Base-by-base conservation (phyloP, 257 asterid species). In the Lithospermum erythrorhizon region DNA sequence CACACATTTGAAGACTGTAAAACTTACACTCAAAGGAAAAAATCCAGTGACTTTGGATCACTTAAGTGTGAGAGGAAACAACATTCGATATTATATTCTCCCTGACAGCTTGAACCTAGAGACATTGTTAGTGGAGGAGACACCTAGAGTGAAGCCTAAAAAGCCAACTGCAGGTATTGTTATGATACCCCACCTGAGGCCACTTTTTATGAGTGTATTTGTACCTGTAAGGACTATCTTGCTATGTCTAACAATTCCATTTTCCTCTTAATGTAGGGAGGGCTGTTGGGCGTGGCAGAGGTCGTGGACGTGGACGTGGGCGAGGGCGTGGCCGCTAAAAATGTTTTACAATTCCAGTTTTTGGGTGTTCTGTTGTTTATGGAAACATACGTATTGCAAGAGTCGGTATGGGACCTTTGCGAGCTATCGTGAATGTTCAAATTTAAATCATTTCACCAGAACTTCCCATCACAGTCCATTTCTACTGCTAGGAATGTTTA, bases 141-240 rank as follows among this genome's bases (percentile, higher is more conserved):
- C 95, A 17, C 93, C 93, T 37, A 74, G 82, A 74, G 88, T 83
- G 67, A 86, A 86, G 81, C 89, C 95, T 13, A 86, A 86, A 83
- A 83, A 86, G 82, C 85, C 93, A 56, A 84, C 83, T 60, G 89
- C 93, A 45, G 89, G 95, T 83, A 76, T 45, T 48, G 1, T 32
- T 21, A 53, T 14, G 2, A 58, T 25, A 22, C 20, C 32, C 47
- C 21, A 13, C 18, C 18, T 1, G 49, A 41, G 48, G 19, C 57
- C 57, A 24, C 49, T 2, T 53, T 37, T 41, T 13, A 4, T 30
- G 32, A 10, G 67, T 57, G 20, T 47, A 11, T 25, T 35, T 55
- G 19, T 57, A 21, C 19, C 18, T 57, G 18, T 57, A 24, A 19
- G 24, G 37, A 21, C 61, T 13, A 20, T 32, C 61, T 21, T 24